Evolutionary conservation across 1,139 yeast species (phyloP), one percentile per base, ranked within the genome.

Genomic region (Wickerhamomyces sp.): DNA sequence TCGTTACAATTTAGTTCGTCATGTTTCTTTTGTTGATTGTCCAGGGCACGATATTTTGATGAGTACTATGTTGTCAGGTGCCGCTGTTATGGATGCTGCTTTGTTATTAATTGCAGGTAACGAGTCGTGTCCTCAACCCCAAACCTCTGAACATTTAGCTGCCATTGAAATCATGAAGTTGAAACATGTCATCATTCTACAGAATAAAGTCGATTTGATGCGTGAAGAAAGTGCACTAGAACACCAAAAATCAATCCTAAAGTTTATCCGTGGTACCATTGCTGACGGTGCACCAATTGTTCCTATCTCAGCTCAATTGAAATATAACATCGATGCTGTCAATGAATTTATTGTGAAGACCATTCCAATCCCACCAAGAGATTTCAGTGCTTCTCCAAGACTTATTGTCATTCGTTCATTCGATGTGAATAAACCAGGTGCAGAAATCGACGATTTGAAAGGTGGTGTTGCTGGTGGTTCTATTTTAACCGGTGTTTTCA

Each of bases 381-480:
- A 94, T 70, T 91, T 93, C 69, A 70, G 83, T 55, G 95, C 96
- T 37, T 81, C 91, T 51, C 99, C 99, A 60, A 82, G 95, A 65
- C 81, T 94, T 63, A 94, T 94, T 66, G 99, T 94, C 51, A 94
- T 94, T 63, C 86, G 99, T 75, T 93, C 99, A 36, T 94, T 94
- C 66, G 99, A 94, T 70, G 99, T 94, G 54, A 94, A 94, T 75
- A 90, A 89, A 71, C 99, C 99, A 50, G 99, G 99, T 74, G 84
- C 97, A 38, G 98, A 91, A 68, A 88, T 94, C 58, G 95, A 87
- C 57, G 99, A 93, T 61, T 79, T 94, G 66, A 91, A 91, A 74
- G 99, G 99, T 62, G 99, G 99, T 80, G 99, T 94, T 65, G 99
- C 99, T 41, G 99, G 99, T 75, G 99, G 99, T 58, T 89, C 97